Evolutionary conservation across 2,329 filamentous ascomycete genomes (phyloP).

Genomic region (Aspergillus sp.): DNA sequence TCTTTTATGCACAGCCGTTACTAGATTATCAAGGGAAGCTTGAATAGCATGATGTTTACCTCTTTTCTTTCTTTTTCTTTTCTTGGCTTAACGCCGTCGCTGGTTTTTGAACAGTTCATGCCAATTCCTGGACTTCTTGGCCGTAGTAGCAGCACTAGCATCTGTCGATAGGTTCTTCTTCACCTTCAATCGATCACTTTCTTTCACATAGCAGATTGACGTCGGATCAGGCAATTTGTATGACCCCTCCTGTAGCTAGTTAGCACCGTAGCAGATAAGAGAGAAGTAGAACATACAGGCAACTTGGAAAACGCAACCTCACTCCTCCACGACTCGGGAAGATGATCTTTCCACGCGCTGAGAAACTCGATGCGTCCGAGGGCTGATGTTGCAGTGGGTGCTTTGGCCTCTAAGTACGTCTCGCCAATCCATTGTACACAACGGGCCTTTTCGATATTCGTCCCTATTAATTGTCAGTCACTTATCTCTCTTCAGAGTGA

Average conservation of each 20-base stretch:
- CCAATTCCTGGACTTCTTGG: constrained; percentile 36
- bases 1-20: not conserved
- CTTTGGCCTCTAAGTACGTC: constrained; percentile 32
- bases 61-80: too few relatives aligned
- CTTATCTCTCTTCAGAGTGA: not conserved
- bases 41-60: not conserved
- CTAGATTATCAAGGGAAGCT: too few relatives aligned
- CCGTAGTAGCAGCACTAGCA: constrained; percentile 17
- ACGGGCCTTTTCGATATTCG: constrained; percentile 30
- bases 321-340: constrained; percentile 38
- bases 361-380: constrained; percentile 29
- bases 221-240: constrained; percentile 31
- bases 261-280: not conserved
- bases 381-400: constrained; percentile 24
- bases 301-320: constrained; percentile 29
- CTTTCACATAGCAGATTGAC: constrained; percentile 29
- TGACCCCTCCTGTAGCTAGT: constrained; percentile 18
- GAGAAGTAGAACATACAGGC: constrained; percentile 18
- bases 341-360: constrained; percentile 35
- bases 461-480: constrained; percentile 22
- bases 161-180: constrained; percentile 19
- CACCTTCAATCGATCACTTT: constrained; percentile 22
- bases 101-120: constrained; percentile 37
- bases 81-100: constrained; percentile 21
- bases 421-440: constrained; percentile 35